Evolutionary conservation across 345 rosid species (phyloP), one percentile per base, ranked within the genome.

Genomic region (Salix dunnii): DNA sequence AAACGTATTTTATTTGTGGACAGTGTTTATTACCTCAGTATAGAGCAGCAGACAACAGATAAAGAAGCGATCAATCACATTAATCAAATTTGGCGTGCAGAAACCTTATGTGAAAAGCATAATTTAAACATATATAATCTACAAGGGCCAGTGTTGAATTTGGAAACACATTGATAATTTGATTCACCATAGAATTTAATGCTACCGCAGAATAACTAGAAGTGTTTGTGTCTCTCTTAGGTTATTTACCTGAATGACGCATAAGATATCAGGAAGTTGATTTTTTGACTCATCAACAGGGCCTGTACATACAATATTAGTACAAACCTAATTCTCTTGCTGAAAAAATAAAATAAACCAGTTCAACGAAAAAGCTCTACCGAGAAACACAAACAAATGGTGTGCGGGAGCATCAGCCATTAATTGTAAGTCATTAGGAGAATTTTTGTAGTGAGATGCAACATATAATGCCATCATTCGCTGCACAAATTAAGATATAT

Each of bases 361-460:
- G 66, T 11, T n/a, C 30, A 49, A 74, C 51, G 64, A 14, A 65
- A 74, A 81, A 35, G 0, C 25, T 67, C 74, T 90, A 96, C 99
- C 98, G 65, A 94, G 95, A 76, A 94, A 82, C 36, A 96, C 97
- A 81, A 92, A 96, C 74, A 96, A 86, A 86, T 94, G 99, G 83
- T 96, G 99, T 61, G 99, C 98, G 23, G 98, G 99, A 86, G 99
- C 99, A 91, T 96, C 99, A 64, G 98, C 98, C 90, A 96, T 85
- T 28, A 96, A 82, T 82, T 93, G 99, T 68, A 96, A 89, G 84
- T 96, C 99, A 82, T 96, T 96, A 13, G 99, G 99, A 66, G 99
- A 96, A 81, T 96, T 96, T 82, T 93, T 96, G 78, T 96, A 96
- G 86, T 96, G 99, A 80, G 99, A 96, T 63, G 99, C 87, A 75